A percentile compares a stretch with the other conserved stretches of the same genome.
Conservation (phyloP, 1,284 basidiomycete species). For the Boletellus sp. region DNA sequence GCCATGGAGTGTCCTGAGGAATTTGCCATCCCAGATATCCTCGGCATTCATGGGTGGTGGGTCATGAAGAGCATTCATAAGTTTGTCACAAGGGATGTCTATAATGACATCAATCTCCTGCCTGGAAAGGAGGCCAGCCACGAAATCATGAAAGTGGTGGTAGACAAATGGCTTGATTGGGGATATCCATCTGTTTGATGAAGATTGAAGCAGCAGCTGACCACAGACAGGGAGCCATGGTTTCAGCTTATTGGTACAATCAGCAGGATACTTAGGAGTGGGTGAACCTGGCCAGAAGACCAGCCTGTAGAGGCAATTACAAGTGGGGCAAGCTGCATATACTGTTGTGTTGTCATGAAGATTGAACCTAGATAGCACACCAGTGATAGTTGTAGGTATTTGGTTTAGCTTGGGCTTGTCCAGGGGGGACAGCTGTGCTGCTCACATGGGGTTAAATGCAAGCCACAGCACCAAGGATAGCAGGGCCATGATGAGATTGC, state of each 20-base stretch:
- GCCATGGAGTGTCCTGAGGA: not conserved
- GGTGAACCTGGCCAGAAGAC: not conserved
- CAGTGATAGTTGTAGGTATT: not conserved
- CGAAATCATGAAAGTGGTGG: conserved; percentile 3
- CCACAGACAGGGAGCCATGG: conserved; percentile 1
- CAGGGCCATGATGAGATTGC: not conserved
- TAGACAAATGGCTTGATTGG: conserved; percentile 5
- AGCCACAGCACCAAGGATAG: not conserved
- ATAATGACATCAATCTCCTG: not conserved
- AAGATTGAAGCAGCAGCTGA: not conserved
- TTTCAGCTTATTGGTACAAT: conserved; percentile 1
- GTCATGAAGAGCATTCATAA: not conserved
- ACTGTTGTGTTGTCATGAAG: not conserved
- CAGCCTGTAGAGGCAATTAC: conserved; percentile 1
- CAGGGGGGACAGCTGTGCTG: not conserved
- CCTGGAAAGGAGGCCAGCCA: not conserved
- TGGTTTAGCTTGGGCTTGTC: not conserved
- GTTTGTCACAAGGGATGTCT: not conserved
- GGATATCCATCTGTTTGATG: not conserved
- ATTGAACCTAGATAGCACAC: not conserved
- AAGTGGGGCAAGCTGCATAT: conserved; percentile 3
- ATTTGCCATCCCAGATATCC: conserved; percentile 5
- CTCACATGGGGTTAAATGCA: not conserved
- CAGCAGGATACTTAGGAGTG: conserved; percentile 1
- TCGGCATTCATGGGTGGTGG: not conserved